These are phyloP conservation scores for Trichoderma virens DNA, from an alignment of 495 filamentous ascomycete genomes.

Conservation along the genomic window DNA sequence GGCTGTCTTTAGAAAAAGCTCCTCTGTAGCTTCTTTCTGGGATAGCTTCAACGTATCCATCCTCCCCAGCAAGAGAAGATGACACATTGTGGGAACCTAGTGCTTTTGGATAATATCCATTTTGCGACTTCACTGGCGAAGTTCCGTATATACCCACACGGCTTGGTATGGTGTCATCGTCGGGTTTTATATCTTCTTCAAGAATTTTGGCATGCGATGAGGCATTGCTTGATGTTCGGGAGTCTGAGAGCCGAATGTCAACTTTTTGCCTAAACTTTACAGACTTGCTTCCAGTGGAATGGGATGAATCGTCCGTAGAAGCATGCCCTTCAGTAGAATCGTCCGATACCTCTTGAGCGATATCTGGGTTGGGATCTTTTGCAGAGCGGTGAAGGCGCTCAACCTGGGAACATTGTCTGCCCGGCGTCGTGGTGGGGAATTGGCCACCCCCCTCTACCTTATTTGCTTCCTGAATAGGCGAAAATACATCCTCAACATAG, in stretches of 20 bases:
- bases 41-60: background rate
- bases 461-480: background rate
- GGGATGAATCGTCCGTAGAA: background rate
- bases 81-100: background rate
- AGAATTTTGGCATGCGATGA: conserved; percentile 1
- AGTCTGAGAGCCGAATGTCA: background rate
- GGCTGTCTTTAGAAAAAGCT: background rate
- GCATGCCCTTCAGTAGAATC: background rate
- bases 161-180: conserved; percentile 2
- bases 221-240: background rate
- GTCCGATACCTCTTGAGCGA: background rate
- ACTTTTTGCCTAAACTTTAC: conserved; percentile 1
- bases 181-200: conserved; percentile 3
- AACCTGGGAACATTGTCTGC: background rate
- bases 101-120: background rate
- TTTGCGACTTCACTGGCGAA: background rate
- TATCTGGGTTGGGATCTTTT: background rate
- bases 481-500: background rate
- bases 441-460: background rate
- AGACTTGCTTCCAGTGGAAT: background rate
- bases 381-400: background rate
- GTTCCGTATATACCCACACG: conserved; percentile 5
- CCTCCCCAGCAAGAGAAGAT: background rate
- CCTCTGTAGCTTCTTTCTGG: background rate
- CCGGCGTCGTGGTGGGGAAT: background rate